Evolutionary conservation across 2,329 filamentous ascomycete species (phyloP).

Genomic region (Hypoxylon sp.): DNA sequence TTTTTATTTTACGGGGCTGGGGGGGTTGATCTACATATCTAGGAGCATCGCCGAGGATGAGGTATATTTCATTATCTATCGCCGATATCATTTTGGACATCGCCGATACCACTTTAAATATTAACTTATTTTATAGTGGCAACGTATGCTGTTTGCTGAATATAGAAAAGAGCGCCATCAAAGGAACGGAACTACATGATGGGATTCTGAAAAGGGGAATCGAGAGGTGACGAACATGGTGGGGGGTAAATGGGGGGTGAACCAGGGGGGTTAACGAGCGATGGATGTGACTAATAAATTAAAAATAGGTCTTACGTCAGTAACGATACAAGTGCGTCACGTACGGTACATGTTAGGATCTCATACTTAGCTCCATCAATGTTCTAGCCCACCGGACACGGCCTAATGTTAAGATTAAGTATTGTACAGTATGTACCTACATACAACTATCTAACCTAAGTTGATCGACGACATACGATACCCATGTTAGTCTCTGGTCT

Average conservation of each 20-base stretch:
- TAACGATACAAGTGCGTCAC: not conserved
- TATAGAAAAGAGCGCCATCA: constrained; percentile 3
- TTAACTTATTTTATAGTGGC: not conserved
- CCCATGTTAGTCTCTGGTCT: not conserved
- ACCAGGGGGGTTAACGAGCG: not conserved
- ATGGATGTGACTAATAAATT: not conserved
- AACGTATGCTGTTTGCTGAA: not conserved
- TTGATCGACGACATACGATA: constrained; percentile 3
- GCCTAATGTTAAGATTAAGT: not conserved
- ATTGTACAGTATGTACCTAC: not conserved
- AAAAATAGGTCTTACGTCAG: constrained; percentile 6
- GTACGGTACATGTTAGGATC: not conserved
- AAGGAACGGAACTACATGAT: constrained; percentile 1
- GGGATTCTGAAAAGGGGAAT: not conserved
- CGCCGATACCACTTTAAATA: not conserved
- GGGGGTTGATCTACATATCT: not conserved
- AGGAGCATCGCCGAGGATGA: not conserved
- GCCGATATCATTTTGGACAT: not conserved
- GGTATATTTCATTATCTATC: not conserved
- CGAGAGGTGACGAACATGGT: not conserved
- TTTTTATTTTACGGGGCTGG: not conserved
- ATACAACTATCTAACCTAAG: not conserved
- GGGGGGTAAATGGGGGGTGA: not conserved
- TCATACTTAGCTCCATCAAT: not conserved
- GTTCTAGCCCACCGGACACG: constrained; percentile 1